Evolutionary conservation across 768 basidiomycete genomes (phyloP).

Genomic region (Tricholoma terreum): DNA sequence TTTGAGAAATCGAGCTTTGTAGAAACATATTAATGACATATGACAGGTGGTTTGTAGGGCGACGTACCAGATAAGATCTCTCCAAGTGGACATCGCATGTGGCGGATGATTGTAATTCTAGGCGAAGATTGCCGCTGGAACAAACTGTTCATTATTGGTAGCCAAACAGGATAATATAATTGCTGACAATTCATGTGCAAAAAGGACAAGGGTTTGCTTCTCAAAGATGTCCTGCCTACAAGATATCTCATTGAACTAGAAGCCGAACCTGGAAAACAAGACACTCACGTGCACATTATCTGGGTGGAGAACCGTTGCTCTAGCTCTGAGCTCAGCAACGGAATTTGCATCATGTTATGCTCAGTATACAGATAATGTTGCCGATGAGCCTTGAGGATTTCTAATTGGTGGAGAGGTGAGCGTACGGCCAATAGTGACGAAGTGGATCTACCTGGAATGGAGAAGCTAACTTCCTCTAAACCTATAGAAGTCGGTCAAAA

Average conservation of each 20-base stretch:
- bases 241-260: background rate
- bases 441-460: slow-evolving; percentile 58
- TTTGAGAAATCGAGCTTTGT: slow-evolving; percentile 81
- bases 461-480: slow-evolving; percentile 57
- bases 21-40: background rate
- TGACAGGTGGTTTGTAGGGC: background rate
- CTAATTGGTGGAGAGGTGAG: slow-evolving; percentile 31
- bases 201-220: slow-evolving; percentile 74
- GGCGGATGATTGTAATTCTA: slow-evolving; percentile 72
- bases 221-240: slow-evolving; percentile 73
- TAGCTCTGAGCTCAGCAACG: slow-evolving; percentile 62
- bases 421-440: background rate
- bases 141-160: background rate
- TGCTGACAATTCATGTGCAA: slow-evolving; percentile 93
- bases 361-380: slow-evolving; percentile 75
- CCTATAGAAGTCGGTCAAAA: slow-evolving; percentile 38
- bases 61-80: slow-evolving; percentile 75
- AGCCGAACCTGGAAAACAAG: background rate
- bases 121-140: slow-evolving; percentile 79
- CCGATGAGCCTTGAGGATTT: slow-evolving; percentile 88
- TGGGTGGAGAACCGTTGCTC: slow-evolving; percentile 77
- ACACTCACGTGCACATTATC: slow-evolving; percentile 82
- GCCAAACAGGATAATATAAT: background rate
- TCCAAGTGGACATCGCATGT: slow-evolving; percentile 75
- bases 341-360: slow-evolving; percentile 78